Evolutionary conservation across 2,329 filamentous ascomycete genomes (phyloP).

Genomic region (Xylariales sp.): DNA sequence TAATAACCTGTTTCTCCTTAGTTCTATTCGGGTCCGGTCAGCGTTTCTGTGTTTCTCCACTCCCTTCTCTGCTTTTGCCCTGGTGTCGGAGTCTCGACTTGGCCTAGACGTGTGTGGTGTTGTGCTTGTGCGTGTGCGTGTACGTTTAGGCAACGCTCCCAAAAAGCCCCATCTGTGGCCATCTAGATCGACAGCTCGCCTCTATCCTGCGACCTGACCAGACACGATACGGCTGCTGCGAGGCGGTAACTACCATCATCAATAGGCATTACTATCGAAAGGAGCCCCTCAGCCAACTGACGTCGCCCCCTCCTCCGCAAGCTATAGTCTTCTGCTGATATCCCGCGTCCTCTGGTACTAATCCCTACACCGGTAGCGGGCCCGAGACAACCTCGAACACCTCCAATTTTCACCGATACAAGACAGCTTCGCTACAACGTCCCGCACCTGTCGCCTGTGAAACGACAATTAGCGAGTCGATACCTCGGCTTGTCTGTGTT

Average conservation of each 20-base stretch:
- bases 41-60: neutral
- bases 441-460: constrained; percentile 17
- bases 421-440: constrained; percentile 4
- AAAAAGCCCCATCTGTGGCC: constrained; percentile 9
- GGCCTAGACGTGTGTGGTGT: neutral
- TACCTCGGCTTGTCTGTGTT: constrained; percentile 22
- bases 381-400: constrained; percentile 22
- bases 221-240: constrained; percentile 15
- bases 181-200: constrained; percentile 8
- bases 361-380: constrained; percentile 31
- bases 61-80: neutral
- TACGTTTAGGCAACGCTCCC: neutral
- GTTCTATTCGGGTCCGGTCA: neutral
- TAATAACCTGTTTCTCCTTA: neutral
- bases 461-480: constrained; percentile 33
- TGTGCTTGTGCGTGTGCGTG: neutral
- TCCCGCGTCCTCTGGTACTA: constrained; percentile 8
- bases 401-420: constrained; percentile 41
- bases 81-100: neutral
- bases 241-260: constrained; percentile 15
- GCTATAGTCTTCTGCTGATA: constrained; percentile 4
- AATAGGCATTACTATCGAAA: neutral
- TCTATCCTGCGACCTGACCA: constrained; percentile 13
- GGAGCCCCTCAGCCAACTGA: neutral
- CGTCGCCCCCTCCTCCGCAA: neutral